Conservation (phyloP, 148 eudicot species). For the Spergularia marina region DNA sequence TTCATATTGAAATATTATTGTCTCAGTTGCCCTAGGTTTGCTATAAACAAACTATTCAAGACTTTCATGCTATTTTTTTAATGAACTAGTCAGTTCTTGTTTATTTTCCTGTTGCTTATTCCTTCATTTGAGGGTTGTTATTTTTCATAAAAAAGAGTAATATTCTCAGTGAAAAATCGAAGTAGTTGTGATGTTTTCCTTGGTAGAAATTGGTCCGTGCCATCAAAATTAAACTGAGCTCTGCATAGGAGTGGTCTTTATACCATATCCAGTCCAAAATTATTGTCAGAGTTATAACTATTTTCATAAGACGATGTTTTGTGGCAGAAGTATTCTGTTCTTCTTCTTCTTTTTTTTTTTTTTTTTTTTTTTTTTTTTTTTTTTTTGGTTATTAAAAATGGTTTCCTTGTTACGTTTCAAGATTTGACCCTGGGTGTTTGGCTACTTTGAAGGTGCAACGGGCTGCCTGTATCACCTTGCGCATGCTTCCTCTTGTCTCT, state of each 20-base stretch:
- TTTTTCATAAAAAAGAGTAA: not conserved
- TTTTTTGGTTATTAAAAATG: too few relatives aligned
- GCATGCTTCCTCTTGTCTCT: conserved; percentile 47
- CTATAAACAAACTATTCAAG: not conserved
- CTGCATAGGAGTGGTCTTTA: not conserved
- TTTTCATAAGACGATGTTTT: not conserved
- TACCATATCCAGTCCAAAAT: not conserved
- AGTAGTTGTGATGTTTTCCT: too few relatives aligned
- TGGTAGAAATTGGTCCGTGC: not conserved
- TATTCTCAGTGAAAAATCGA: not conserved
- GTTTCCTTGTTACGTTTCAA: conserved; percentile 4
- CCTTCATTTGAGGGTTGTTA: not conserved
- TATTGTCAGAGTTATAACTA: not conserved
- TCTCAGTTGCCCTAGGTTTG: not conserved
- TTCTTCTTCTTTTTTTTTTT: not conserved
- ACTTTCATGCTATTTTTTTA: not conserved
- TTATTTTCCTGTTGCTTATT: not conserved
- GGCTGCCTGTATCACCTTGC: conserved; percentile 71
- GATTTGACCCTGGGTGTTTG: conserved; percentile 21
- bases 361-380: too few relatives aligned
- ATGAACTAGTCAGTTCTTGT: not conserved
- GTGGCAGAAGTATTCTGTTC: not conserved
- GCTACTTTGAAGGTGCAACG: conserved; percentile 67
- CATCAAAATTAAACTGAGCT: not conserved
- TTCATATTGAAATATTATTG: not conserved